Evolutionary conservation across 116 monocot genomes (phyloP), one percentile per base, ranked within the genome.

Genomic region (Dioscorea cayenensis): DNA sequence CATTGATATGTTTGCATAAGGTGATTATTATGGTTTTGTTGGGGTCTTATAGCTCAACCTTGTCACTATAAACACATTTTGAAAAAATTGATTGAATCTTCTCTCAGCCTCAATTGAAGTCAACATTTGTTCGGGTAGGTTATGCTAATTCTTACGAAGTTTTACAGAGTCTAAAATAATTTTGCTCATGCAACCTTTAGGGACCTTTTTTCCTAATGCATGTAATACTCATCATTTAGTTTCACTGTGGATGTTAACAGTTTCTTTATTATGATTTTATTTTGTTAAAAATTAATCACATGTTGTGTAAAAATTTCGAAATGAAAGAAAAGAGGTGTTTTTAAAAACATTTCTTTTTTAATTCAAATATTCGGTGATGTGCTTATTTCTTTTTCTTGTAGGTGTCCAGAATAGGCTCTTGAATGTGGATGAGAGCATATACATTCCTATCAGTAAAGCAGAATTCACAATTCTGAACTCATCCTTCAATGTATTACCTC

Each of bases 381-480:
- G 4, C 28, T 14, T 29, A 8, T 74, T 22, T 77, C 22, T 43
- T 43, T 7, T 55, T 37, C 36, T 69, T 77, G 38, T 71, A 95
- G 95, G 84, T 87, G 95, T 95, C 68, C 84, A 89, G 64, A 91
- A 95, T 71, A 84, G 83, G 35, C 77, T 84, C 38, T 18, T 83
- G 69, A 91, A 95, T 80, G 81, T 85, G 52, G 89, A 95, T 78
- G 95, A 95, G 75, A 92, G 79, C 80, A 89, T 95, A 58, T 87
- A 95, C 49, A 85, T 95, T 36, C 89, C 95, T 48, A 80, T 95
- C 62, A 80, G 83, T 0, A 95, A 72, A 80, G 87, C 84, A 25
- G 95, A 95, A 67, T 83, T 92, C 60, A 50, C 80, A 49, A 65
- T 92, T 69, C 74, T 95, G 14, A 86, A 83, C 27, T 89, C 95